Evolutionary conservation across 2,329 filamentous ascomycete genomes (phyloP), one percentile per base, ranked within the genome.

Genomic region (Aspergillus glaucus): DNA sequence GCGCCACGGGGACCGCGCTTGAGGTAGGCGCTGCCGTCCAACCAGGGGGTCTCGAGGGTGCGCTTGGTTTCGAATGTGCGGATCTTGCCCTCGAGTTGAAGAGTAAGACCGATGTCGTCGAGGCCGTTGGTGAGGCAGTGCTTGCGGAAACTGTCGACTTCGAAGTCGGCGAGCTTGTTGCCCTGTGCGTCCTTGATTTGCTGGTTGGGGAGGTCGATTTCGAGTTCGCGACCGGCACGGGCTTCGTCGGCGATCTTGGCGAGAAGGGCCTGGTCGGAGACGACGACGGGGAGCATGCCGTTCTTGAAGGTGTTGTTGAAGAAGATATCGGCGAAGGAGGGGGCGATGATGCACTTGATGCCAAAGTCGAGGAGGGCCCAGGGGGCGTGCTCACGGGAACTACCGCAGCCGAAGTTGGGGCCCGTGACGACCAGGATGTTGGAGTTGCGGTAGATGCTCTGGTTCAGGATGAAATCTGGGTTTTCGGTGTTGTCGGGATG

Each of bases 291-390:
- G 55, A 97, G 77, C 93, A 97, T 97, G 75, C 92, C 92, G 76
- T 98, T 98, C 80, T 98, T 97, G 81, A 96, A 97, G n/a, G 87
- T 93, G 78, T 98, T 98, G 82, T 95, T 96, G 82, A 92, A 94
- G 82, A 96, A 96, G 70, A 98, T 98, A 65, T 95, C 89, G 50
- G 86, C 87, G 58, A 81, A 88, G 1, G 87, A 91, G 1, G 89
- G 88, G 1, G 92, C 93, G 59, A 97, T 95, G 62, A 97, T 79
- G 68, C 86, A 92, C 66, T 86, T 88, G 75, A 98, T 95, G 58
- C 93, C 93, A 61, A 97, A 97, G 73, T 97, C 93, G 49, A 95
- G 84, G 21, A 97, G 80, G 5, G 93, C 92, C 93, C 93, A 97
- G 1, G 93, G 93, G 2, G 93, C 93, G 75, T 97, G 93, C 73